A percentile compares a stretch with the other conserved stretches of the same genome.
phyloP scores from a whole-genome alignment of 108 stramenopile species.

The Nitzschia inconspicua region DNA sequence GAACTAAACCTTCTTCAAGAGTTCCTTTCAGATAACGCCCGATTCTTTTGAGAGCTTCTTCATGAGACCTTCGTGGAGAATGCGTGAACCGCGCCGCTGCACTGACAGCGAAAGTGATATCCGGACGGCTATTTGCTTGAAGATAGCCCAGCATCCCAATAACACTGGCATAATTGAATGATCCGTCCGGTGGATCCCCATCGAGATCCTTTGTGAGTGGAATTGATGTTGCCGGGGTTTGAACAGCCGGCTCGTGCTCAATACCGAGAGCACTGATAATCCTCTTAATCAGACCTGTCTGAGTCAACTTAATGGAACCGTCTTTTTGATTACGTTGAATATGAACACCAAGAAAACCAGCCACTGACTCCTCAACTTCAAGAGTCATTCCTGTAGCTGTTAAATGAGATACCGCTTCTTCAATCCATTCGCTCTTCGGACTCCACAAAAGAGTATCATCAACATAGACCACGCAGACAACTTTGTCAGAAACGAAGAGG shows the following conservation, averaged over 20 bases:
- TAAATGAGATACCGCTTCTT: neutral
- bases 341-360: conserved; percentile 33
- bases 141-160: conserved; percentile 37
- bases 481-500: conserved; percentile 13
- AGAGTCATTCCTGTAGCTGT: neutral
- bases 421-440: neutral
- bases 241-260: neutral
- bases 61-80: conserved; percentile 32
- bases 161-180: conserved; percentile 28
- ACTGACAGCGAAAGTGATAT: conserved; percentile 25
- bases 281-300: conserved; percentile 14
- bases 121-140: conserved; percentile 16
- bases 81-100: conserved; percentile 31
- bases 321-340: conserved; percentile 5
- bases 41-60: conserved; percentile 28
- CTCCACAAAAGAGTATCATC: conserved; percentile 36
- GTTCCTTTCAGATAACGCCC: conserved; percentile 38
- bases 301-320: conserved; percentile 7
- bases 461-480: conserved; percentile 45
- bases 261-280: conserved; percentile 3
- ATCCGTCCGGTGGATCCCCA: conserved; percentile 6
- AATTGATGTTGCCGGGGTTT: conserved; percentile 5
- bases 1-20: conserved; percentile 16
- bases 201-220: conserved; percentile 17
- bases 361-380: conserved; percentile 10